phyloP scores from a whole-genome alignment of 345 rosid species.

The Combretum micranthum region DNA sequence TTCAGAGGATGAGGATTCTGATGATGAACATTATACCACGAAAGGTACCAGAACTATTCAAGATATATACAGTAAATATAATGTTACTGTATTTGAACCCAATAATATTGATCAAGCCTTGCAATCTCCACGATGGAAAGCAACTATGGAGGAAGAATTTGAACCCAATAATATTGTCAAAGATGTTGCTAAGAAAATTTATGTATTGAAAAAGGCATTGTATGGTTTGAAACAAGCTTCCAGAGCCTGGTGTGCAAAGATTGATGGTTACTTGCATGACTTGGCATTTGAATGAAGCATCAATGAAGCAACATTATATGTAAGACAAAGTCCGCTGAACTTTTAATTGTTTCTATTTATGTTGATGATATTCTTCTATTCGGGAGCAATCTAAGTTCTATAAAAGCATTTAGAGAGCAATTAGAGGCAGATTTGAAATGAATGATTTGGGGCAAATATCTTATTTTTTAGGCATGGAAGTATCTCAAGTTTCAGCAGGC shows the following conservation, averaged over 20 bases:
- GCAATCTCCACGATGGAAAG: too few relatives aligned
- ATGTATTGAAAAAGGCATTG: neutral
- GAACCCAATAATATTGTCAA: too few relatives aligned
- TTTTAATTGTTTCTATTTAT: neutral
- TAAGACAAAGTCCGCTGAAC: neutral
- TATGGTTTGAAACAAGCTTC: conserved; percentile 10
- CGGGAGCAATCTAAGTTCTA: neutral
- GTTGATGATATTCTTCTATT: conserved; percentile 6
- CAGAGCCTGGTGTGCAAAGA: neutral
- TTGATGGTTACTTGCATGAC: neutral
- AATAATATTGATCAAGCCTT: too few relatives aligned
- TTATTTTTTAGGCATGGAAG: neutral
- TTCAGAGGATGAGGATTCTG: too few relatives aligned
- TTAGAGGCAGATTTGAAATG: neutral
- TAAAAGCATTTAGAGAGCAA: neutral
- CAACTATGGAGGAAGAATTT: too few relatives aligned
- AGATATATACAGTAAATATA: too few relatives aligned
- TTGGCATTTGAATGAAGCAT: neutral
- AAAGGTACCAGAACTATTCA: too few relatives aligned
- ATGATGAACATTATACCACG: too few relatives aligned
- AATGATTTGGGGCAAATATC: conserved; percentile 1
- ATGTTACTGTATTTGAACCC: too few relatives aligned
- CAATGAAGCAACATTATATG: conserved; percentile 1
- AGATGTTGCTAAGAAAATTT: neutral
- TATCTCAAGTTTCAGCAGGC: neutral